phyloP scores from a whole-genome alignment of 2,329 filamentous ascomycete species.

The Sclerotinia trifoliorum region DNA sequence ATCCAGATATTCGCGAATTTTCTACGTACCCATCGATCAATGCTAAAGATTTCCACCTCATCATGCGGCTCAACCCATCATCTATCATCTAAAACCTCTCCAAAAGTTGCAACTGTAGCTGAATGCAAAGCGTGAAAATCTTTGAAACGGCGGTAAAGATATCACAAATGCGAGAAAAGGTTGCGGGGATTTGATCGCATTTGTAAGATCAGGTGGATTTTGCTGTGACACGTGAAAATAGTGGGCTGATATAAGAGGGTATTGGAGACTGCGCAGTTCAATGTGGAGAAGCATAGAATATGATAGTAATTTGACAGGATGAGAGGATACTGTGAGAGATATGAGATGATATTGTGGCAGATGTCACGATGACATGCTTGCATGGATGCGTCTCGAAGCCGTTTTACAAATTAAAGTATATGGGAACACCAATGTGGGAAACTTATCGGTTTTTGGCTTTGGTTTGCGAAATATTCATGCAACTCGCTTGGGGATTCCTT shows the following conservation, averaged over 20 bases:
- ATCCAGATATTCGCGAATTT: not conserved
- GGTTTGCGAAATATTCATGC: not conserved
- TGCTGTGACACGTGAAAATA: not conserved
- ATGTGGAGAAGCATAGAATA: not conserved
- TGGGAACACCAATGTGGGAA: not conserved
- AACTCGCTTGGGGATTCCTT: not conserved
- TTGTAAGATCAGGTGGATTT: not conserved
- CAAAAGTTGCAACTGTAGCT: not conserved
- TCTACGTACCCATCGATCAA: not conserved
- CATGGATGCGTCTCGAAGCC: not conserved
- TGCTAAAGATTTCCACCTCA: not conserved
- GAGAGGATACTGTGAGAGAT: not conserved
- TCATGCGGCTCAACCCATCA: conserved; percentile 13
- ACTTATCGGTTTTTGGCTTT: not conserved
- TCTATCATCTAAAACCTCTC: too few relatives aligned
- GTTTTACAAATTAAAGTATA: not conserved
- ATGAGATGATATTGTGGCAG: conserved; percentile 2
- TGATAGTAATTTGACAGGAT: not conserved
- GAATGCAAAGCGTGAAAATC: not conserved
- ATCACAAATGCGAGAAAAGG: not conserved
- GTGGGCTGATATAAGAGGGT: not conserved
- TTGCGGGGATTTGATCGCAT: not conserved
- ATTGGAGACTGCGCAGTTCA: not conserved
- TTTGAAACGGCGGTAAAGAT: conserved; percentile 14
- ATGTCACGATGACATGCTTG: conserved; percentile 4